phyloP scores from a whole-genome alignment of 2,329 filamentous ascomycete genomes.

The Cladosporium halotolerans region DNA sequence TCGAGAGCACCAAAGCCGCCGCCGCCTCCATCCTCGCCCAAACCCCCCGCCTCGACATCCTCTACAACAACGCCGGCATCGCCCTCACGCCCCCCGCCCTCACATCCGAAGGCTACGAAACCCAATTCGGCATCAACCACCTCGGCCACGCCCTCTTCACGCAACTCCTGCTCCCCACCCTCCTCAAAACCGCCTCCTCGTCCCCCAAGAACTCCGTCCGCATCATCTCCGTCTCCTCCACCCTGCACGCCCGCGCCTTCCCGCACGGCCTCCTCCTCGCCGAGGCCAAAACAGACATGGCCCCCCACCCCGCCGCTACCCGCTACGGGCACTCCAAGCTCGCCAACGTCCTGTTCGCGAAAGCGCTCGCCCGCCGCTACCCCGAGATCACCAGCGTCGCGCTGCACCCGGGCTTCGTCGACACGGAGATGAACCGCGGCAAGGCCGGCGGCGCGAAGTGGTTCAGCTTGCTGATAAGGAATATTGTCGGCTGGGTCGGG shows the following conservation, averaged over 20 bases:
- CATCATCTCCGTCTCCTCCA: slow-evolving; percentile 37
- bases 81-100: slow-evolving; percentile 22
- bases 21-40: slow-evolving; percentile 35
- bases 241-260: slow-evolving; percentile 18
- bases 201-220: slow-evolving; percentile 38
- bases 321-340: slow-evolving; percentile 48
- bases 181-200: slow-evolving; percentile 38
- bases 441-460: slow-evolving; percentile 16
- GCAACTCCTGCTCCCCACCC: slow-evolving; percentile 19
- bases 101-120: slow-evolving; percentile 22
- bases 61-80: slow-evolving; percentile 24
- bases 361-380: slow-evolving; percentile 38
- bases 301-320: slow-evolving; percentile 25
- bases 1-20: slow-evolving; percentile 42
- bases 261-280: slow-evolving; percentile 23
- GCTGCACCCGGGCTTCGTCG: slow-evolving; percentile 46
- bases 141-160: slow-evolving; percentile 26
- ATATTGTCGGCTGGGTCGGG: slow-evolving; percentile 11
- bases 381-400: slow-evolving; percentile 40
- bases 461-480: slow-evolving; percentile 23
- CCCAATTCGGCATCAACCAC: slow-evolving; percentile 25
- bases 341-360: slow-evolving; percentile 44
- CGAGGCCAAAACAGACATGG: slow-evolving; percentile 36
- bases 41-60: slow-evolving; percentile 33
- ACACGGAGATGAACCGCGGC: slow-evolving; percentile 36